phyloP scores from a whole-genome alignment of 2,329 filamentous ascomycete species.

The Orbilia ellipsospora region DNA sequence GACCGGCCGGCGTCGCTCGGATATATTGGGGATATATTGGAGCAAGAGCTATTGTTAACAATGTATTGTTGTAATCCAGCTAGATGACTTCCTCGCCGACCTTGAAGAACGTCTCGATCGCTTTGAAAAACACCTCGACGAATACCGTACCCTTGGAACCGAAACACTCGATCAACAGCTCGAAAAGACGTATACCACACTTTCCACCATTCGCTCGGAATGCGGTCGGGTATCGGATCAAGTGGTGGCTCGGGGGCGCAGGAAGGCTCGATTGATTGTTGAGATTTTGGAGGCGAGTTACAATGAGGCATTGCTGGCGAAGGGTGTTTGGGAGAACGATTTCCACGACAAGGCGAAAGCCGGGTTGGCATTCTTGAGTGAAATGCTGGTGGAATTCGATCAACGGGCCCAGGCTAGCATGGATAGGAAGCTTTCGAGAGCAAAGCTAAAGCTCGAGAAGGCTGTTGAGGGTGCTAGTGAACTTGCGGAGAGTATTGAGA shows the following conservation, averaged over 20 bases:
- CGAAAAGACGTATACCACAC: slow-evolving; percentile 82
- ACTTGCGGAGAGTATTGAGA: slow-evolving; percentile 84
- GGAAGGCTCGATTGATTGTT: slow-evolving; percentile 86
- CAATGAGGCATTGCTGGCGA: slow-evolving; percentile 83
- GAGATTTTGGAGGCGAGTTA: slow-evolving; percentile 91
- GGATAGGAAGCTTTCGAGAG: slow-evolving; percentile 79
- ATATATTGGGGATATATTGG: too few relatives aligned
- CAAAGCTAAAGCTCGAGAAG: slow-evolving; percentile 79
- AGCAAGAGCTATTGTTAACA: neutral
- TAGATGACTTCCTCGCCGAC: slow-evolving; percentile 85
- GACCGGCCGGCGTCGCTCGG: too few relatives aligned
- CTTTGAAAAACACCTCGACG: slow-evolving; percentile 72
- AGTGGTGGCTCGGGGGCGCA: slow-evolving; percentile 84
- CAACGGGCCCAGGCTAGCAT: slow-evolving; percentile 81
- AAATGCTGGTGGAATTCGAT: slow-evolving; percentile 87
- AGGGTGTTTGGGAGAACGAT: slow-evolving; percentile 61
- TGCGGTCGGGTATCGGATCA: slow-evolving; percentile 92
- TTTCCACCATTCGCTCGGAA: slow-evolving; percentile 85
- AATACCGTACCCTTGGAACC: slow-evolving; percentile 73
- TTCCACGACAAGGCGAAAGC: slow-evolving; percentile 80
- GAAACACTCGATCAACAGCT: slow-evolving; percentile 84
- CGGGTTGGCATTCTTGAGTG: slow-evolving; percentile 86
- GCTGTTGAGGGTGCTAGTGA: slow-evolving; percentile 84
- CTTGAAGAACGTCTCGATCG: slow-evolving; percentile 84
- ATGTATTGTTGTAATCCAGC: slow-evolving; percentile 63